These are phyloP conservation scores for Nothopassalora personata DNA, from an alignment of 2,329 filamentous ascomycete genomes.

Conservation along the genomic window DNA sequence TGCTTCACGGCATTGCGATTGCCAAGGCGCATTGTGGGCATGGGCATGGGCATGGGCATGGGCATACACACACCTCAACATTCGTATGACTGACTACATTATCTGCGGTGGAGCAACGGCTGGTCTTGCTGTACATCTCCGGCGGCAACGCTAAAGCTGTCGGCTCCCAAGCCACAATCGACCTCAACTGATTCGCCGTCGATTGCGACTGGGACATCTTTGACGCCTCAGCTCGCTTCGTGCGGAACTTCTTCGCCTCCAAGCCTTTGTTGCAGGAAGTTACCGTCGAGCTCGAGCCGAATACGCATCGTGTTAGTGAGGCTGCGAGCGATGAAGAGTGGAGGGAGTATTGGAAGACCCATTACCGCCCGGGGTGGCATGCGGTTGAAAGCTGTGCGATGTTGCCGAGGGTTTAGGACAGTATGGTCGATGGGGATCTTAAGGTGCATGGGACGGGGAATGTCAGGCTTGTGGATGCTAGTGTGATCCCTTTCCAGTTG, in stretches of 20 bases:
- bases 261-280: conserved; percentile 23
- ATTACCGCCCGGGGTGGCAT: conserved; percentile 16
- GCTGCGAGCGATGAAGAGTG: conserved; percentile 20
- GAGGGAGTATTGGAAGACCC: conserved; percentile 9
- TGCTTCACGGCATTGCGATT: neutral
- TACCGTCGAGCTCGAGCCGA: conserved; percentile 28
- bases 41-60: no score
- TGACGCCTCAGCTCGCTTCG: conserved; percentile 18
- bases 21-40: no score
- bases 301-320: conserved; percentile 1
- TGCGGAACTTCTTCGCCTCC: conserved; percentile 24
- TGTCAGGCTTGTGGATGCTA: conserved; percentile 26
- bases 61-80: no score
- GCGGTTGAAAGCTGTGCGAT: conserved; percentile 25
- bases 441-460: conserved; percentile 21
- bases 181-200: conserved; percentile 27
- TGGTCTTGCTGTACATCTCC: conserved; percentile 28
- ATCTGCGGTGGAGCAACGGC: conserved; percentile 29
- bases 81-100: conserved; percentile 17
- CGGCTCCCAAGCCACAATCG: conserved; percentile 20
- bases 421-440: conserved; percentile 22
- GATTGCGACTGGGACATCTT: conserved; percentile 23
- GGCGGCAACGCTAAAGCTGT: conserved; percentile 16
- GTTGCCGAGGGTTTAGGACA: conserved; percentile 14
- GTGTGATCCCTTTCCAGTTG: conserved; percentile 18